Evolutionary conservation across 2,329 filamentous ascomycete species (phyloP).

Genomic region (Xenoacremonium recifei): DNA sequence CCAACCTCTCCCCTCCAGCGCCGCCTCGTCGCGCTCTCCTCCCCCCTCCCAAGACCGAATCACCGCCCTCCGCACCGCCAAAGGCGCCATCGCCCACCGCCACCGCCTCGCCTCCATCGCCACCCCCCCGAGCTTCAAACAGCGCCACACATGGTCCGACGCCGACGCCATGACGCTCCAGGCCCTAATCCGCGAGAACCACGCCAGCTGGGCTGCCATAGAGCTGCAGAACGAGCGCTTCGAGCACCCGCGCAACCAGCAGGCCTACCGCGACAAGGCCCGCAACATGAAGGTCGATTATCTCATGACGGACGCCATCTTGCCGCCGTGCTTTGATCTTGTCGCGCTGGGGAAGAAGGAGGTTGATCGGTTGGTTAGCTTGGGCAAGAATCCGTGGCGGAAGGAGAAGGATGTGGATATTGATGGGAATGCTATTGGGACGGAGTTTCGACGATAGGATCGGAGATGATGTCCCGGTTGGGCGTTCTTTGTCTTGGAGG

Average conservation of each 20-base stretch:
- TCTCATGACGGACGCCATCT: slow-evolving; percentile 40
- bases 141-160: slow-evolving; percentile 40
- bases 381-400: slow-evolving; percentile 50
- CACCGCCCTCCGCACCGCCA: slow-evolving; percentile 28
- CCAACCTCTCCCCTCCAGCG: slow-evolving; percentile 3
- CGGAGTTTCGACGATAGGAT: no score
- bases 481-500: no score
- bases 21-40: slow-evolving; percentile 5
- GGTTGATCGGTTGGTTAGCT: slow-evolving; percentile 34
- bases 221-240: slow-evolving; percentile 35
- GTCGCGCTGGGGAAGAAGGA: slow-evolving; percentile 53
- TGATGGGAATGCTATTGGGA: slow-evolving; percentile 38
- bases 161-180: slow-evolving; percentile 42
- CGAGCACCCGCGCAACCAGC: slow-evolving; percentile 47
- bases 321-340: slow-evolving; percentile 50
- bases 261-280: slow-evolving; percentile 58
- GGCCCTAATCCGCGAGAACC: slow-evolving; percentile 33
- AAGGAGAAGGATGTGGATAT: slow-evolving; percentile 45
- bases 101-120: slow-evolving; percentile 20
- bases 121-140: slow-evolving; percentile 11
- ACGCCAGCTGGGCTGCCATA: slow-evolving; percentile 32
- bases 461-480: no score
- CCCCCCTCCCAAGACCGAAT: slow-evolving; percentile 11
- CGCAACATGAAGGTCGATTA: slow-evolving; percentile 54
- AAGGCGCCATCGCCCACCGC: slow-evolving; percentile 15